Base-by-base conservation (phyloP, 2,329 filamentous ascomycete species). In the Neonectria neomacrospora region DNA sequence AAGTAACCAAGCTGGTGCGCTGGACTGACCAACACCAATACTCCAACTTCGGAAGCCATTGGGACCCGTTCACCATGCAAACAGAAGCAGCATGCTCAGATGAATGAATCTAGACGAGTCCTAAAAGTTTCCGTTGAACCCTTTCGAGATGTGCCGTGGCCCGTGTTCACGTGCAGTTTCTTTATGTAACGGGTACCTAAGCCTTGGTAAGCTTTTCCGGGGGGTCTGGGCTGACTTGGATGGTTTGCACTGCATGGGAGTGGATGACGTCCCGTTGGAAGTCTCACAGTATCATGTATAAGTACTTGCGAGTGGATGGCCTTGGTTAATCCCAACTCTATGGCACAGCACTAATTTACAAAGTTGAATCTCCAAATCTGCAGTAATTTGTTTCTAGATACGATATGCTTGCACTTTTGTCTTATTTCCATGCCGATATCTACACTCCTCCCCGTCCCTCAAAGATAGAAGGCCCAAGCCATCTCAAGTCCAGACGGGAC, bases 241-340 rank as follows among this genome's bases (percentile, higher is more conserved):
- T 44, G 26, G 44, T 39, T 45, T 37, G 14, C 39, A 14, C 41
- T 45, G 39, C 52, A 54, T 20, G 28, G 28, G 39, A 55, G 41
- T 47, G 53, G 53, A 22, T 47, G 41, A 37, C 53, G 26, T 34
- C 28, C 18, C 28, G n/a, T n/a, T n/a, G n/a, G n/a, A 12, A 8
- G 47, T 32, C 10, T 20, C 26, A 8, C 10, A 16, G 37, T 2
- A 9, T n/a, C 8, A 47, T 10, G 47, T 32, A 32, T 28, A 32
- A 18, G 47, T 34, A 50, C 47, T 32, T 50, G n/a, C 5, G 18
- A 12, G 14, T n/a, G 14, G 14, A 23, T 28, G 44, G 26, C 11
- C 26, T 28, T 48, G 26, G 23, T 32, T 34, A 11, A 30, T 34
- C 14, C 45, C 16, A 39, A 18, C 16, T 1, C 8, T 8, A 20